These are phyloP conservation scores for Yamagishiella unicocca DNA, from an alignment of 139 green algal species.

Conservation along the genomic window DNA sequence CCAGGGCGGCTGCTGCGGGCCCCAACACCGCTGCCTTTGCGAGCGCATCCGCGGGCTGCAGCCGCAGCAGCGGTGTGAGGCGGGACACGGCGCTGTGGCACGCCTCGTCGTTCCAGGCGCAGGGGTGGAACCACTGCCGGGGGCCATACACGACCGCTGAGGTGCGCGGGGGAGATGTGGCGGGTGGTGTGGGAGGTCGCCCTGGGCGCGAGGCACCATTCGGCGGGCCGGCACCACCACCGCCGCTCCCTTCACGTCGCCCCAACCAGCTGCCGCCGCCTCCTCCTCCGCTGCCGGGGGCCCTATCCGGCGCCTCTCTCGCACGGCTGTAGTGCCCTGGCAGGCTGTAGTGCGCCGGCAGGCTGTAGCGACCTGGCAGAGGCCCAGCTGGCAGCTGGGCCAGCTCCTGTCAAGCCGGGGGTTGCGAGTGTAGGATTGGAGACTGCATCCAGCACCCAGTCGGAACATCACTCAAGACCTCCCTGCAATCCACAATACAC, in stretches of 20 bases:
- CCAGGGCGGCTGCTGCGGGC: background rate
- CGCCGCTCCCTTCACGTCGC: no score
- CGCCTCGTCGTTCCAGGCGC: conserved; percentile 56
- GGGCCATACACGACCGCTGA: conserved; percentile 45
- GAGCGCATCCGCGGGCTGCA: background rate
- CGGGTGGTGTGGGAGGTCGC: background rate
- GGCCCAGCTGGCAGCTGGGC: background rate
- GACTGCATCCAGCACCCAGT: no score
- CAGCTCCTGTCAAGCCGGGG: conserved; percentile 22
- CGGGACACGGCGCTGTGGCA: conserved; percentile 18
- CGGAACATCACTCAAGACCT: no score
- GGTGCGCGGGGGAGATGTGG: no score
- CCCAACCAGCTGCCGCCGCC: background rate
- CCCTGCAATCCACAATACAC: no score
- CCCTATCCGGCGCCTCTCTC: no score
- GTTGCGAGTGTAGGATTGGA: no score
- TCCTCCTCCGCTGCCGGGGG: background rate
- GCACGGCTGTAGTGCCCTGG: no score
- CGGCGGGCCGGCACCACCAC: no score
- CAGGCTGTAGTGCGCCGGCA: no score
- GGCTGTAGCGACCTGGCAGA: background rate
- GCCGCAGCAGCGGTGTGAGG: conserved; percentile 22
- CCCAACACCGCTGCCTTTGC: background rate
- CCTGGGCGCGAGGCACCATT: no score
- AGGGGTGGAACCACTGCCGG: conserved; percentile 61